Conservation (phyloP, 164 flowering plant genomes). For the Kingdonia uniflora region DNA sequence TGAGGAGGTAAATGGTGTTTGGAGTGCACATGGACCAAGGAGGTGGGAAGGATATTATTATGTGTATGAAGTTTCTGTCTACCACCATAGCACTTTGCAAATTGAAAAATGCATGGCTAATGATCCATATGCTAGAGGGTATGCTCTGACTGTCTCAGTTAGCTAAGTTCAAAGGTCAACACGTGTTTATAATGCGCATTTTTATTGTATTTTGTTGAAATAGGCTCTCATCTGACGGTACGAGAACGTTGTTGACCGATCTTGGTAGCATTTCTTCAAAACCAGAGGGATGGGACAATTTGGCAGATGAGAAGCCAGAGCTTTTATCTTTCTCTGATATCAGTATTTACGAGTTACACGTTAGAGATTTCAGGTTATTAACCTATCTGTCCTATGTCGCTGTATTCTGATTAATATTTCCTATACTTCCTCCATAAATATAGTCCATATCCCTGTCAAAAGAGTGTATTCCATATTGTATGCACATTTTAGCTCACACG, state of each 20-base stretch:
- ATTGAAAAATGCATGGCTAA: conserved; percentile 68
- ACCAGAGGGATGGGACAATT: conserved; percentile 76
- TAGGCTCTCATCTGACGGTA: conserved; percentile 79
- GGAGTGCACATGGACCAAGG: conserved; percentile 60
- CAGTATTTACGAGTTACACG: conserved; percentile 89
- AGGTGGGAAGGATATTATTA: conserved; percentile 88
- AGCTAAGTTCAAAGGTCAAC: not conserved
- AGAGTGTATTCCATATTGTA: too few relatives aligned
- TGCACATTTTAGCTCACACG: too few relatives aligned
- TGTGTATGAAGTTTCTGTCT: conserved; percentile 75
- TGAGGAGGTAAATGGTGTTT: conserved; percentile 66
- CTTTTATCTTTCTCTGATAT: conserved; percentile 65
- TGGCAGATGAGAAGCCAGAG: conserved; percentile 70
- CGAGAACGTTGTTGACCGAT: conserved; percentile 59
- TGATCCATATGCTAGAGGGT: conserved; percentile 99
- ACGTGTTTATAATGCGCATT: conserved; percentile 2
- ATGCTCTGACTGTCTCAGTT: conserved; percentile 17
- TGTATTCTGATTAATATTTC: too few relatives aligned
- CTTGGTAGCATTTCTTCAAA: conserved; percentile 49
- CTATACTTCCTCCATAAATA: too few relatives aligned
- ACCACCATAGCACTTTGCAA: conserved; percentile 61
- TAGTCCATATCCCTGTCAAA: too few relatives aligned
- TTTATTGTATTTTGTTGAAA: conserved; percentile 11
- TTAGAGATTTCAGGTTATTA: conserved; percentile 80
- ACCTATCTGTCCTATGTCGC: not conserved